A percentile compares a stretch with the other conserved stretches of the same genome.
phyloP scores from a whole-genome alignment of 73 alveolate genomes.

The Paraurostyla sp. region DNA sequence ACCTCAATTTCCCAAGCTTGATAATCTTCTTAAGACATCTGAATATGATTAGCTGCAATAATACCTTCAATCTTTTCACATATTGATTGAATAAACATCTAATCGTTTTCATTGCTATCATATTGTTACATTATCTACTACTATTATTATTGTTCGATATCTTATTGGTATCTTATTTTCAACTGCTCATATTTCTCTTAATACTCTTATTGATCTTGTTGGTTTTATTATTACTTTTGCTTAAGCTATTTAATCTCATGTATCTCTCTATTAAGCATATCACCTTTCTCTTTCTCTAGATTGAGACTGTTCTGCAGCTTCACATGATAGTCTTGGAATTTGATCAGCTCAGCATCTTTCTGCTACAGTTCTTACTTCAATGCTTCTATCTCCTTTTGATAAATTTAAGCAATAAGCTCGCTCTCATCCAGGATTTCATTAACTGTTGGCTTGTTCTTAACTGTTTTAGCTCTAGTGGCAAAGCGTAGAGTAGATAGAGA shows the following conservation, averaged over 20 bases:
- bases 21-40: too few species aligned
- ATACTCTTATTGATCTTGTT: constrained; percentile 6
- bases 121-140: neutral
- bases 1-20: neutral
- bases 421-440: constrained; percentile 68
- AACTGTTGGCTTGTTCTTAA: constrained; percentile 55
- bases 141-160: too few species aligned
- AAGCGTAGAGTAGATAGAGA: constrained; percentile 93
- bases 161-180: too few species aligned
- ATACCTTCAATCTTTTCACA: neutral
- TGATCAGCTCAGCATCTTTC: constrained; percentile 8
- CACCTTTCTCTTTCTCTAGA: constrained; percentile 36
- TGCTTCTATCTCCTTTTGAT: constrained; percentile 50
- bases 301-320: constrained; percentile 22
- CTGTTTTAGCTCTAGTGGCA: constrained; percentile 89
- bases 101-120: neutral
- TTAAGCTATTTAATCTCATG: neutral
- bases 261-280: constrained; percentile 14
- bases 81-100: neutral
- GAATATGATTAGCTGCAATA: too few species aligned
- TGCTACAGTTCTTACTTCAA: constrained; percentile 51
- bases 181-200: constrained; percentile 19
- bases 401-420: constrained; percentile 9
- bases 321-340: neutral
- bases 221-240: neutral